These are phyloP conservation scores for Fusarium clavum DNA, from an alignment of 2,329 filamentous ascomycete species.

Conservation along the genomic window DNA sequence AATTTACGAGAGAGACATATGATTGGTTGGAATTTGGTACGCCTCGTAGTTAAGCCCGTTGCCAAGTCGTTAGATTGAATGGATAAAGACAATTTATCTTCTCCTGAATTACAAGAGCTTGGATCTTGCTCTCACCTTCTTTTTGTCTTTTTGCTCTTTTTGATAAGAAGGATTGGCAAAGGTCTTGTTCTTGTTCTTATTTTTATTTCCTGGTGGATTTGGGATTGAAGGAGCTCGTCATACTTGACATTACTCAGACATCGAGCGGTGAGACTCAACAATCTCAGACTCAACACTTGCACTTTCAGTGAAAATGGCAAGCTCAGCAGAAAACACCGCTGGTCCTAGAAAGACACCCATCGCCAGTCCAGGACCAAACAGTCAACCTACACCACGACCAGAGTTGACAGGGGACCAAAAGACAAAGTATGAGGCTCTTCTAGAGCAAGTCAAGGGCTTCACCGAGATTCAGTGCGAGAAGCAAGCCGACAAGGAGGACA, in stretches of 20 bases:
- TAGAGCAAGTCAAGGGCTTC: slow-evolving; percentile 78
- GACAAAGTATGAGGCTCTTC: slow-evolving; percentile 82
- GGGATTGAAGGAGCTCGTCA: not conserved
- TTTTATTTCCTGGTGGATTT: not conserved
- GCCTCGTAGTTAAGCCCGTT: slow-evolving; percentile 29
- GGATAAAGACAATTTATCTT: slow-evolving; percentile 24
- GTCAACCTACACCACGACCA: slow-evolving; percentile 66
- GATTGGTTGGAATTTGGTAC: slow-evolving; percentile 25
- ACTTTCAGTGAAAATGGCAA: slow-evolving; percentile 36
- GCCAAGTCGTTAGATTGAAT: slow-evolving; percentile 29
- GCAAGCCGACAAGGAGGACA: slow-evolving; percentile 58
- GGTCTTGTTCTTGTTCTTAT: not conserved
- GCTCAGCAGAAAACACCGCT: slow-evolving; percentile 32
- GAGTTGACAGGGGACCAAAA: slow-evolving; percentile 81
- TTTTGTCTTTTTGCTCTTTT: not conserved
- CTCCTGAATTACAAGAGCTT: slow-evolving; percentile 24
- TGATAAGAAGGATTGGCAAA: not conserved
- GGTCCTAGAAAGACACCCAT: slow-evolving; percentile 66
- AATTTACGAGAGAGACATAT: not conserved
- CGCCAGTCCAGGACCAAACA: slow-evolving; percentile 65
- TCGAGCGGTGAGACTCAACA: slow-evolving; percentile 38
- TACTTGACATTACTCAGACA: slow-evolving; percentile 22
- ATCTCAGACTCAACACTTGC: slow-evolving; percentile 3
- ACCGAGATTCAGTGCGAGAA: slow-evolving; percentile 70
- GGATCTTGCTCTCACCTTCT: not conserved